phyloP scores from a whole-genome alignment of 495 filamentous ascomycete species.

The Penicillium angulare region DNA sequence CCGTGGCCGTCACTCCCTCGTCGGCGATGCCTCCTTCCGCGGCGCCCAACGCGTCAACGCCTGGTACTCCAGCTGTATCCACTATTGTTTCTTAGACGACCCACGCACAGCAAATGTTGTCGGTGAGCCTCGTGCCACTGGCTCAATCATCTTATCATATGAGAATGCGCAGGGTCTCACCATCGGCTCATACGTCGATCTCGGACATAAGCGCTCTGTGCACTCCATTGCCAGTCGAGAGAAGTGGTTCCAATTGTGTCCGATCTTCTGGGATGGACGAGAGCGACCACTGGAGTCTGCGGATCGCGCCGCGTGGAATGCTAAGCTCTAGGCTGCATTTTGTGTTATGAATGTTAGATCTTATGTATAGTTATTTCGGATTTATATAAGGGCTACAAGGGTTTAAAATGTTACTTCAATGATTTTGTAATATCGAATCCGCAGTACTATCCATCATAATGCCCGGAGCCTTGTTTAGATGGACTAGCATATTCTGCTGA shows the following conservation, averaged over 20 bases:
- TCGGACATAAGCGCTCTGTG: constrained; percentile 65
- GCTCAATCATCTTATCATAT: constrained; percentile 59
- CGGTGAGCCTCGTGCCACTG: constrained; percentile 64
- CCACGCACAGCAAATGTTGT: constrained; percentile 61
- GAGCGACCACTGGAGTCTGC: constrained; percentile 44
- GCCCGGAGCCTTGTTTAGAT: no score
- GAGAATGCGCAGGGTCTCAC: constrained; percentile 64
- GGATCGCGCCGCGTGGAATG: constrained; percentile 49
- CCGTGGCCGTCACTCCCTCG: constrained; percentile 66
- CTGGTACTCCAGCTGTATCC: constrained; percentile 68
- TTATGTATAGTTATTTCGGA: not conserved
- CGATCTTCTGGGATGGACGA: constrained; percentile 50
- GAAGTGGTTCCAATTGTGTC: constrained; percentile 66
- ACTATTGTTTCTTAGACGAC: constrained; percentile 70
- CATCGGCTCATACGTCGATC: constrained; percentile 63
- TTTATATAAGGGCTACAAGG: not conserved
- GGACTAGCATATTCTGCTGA: no score
- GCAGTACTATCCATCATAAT: no score
- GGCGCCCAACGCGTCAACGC: constrained; percentile 65
- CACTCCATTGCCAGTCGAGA: constrained; percentile 59
- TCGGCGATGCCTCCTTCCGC: constrained; percentile 61
- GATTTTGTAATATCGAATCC: no score
- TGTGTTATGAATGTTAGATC: not conserved
- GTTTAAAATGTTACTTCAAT: no score
- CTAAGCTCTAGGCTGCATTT: constrained; percentile 34